phyloP scores from a whole-genome alignment of 164 flowering plant genomes.

The Tetracentron sinense region DNA sequence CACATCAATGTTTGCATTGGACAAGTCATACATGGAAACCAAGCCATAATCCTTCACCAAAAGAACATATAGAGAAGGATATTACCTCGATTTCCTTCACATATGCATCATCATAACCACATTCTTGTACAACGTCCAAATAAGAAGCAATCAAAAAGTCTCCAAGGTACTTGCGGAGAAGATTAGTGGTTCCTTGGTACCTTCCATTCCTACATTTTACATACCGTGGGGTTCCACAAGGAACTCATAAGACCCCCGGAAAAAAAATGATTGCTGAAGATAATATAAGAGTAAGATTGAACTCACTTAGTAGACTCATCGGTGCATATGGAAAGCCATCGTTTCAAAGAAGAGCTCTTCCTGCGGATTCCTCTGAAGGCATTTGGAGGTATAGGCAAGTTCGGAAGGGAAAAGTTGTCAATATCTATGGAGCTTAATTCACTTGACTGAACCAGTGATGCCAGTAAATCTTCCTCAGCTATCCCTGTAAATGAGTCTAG shows the following conservation, averaged over 20 bases:
- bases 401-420: conserved; percentile 46
- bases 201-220: conserved; percentile 56
- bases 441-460: conserved; percentile 43
- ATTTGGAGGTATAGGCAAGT: conserved; percentile 76
- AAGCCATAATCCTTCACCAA: not conserved
- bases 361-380: conserved; percentile 72
- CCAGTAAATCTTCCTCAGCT: conserved; percentile 47
- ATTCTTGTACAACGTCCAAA: conserved; percentile 61
- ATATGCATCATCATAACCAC: conserved; percentile 62
- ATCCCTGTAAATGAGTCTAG: conserved; percentile 67
- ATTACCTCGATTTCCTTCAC: conserved; percentile 85
- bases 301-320: conserved; percentile 74
- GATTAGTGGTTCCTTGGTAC: conserved; percentile 44
- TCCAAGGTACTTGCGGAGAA: conserved; percentile 88
- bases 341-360: conserved; percentile 63
- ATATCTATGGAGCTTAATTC: conserved; percentile 36
- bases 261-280: not conserved
- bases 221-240: not conserved
- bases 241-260: conserved; percentile 1
- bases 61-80: not conserved
- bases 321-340: conserved; percentile 80
- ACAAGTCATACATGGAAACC: not conserved
- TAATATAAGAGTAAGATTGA: conserved; percentile 1
- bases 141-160: conserved; percentile 86
- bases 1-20: not conserved